phyloP scores from a whole-genome alignment of 257 asterid species.

The Solanum neorickii region DNA sequence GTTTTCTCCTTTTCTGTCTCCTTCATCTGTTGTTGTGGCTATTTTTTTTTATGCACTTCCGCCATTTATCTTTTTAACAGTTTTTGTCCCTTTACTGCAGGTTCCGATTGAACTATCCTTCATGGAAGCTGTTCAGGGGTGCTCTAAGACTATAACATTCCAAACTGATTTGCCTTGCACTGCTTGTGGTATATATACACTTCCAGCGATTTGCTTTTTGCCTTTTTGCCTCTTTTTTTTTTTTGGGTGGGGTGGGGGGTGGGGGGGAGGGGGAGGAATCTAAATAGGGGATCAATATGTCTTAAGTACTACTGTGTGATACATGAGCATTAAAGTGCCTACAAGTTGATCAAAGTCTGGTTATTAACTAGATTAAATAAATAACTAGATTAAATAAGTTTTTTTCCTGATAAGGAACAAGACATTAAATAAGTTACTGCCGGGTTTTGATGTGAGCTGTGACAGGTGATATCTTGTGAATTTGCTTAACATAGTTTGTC shows the following conservation, averaged over 20 bases:
- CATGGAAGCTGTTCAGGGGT: slow-evolving; percentile 98
- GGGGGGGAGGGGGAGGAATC: neutral
- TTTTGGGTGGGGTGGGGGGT: too few species aligned
- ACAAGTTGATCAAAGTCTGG: neutral
- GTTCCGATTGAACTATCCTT: slow-evolving; percentile 64
- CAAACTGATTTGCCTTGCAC: slow-evolving; percentile 57
- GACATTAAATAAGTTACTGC: neutral
- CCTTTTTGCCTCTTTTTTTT: neutral
- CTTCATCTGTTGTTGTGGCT: neutral
- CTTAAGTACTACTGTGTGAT: neutral
- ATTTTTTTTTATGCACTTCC: neutral
- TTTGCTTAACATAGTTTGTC: neutral
- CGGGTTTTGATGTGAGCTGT: neutral
- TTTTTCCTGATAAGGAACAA: neutral
- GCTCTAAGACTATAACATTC: slow-evolving; percentile 63
- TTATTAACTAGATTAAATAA: neutral
- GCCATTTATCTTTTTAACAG: neutral
- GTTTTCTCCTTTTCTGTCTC: slow-evolving; percentile 19
- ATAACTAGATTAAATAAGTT: neutral
- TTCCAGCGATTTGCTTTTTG: neutral
- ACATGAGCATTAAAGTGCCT: neutral
- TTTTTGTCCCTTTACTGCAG: slow-evolving; percentile 20
- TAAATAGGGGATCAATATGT: neutral
- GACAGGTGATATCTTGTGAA: neutral
- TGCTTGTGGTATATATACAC: slow-evolving; percentile 53